Evolutionary conservation across 1,139 yeast species (phyloP), one percentile per base, ranked within the genome.

Genomic region (Pichia inconspicua): DNA sequence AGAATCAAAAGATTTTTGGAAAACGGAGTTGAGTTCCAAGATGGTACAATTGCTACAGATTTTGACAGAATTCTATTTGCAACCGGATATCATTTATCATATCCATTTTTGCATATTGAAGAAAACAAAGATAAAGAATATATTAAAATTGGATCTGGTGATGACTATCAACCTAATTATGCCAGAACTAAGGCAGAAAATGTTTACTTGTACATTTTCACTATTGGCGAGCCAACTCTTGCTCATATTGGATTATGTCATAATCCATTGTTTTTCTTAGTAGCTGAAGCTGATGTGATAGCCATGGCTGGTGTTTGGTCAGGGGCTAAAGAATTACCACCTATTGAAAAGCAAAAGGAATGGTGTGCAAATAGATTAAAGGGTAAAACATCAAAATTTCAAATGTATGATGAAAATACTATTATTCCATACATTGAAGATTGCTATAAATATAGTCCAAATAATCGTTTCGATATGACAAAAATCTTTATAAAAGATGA

Each of bases 281-380:
- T 72, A 4, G 69, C 73, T 39, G 78, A 73, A 54, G 66, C 71
- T 5, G 63, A 66, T 53, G 71, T 74, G 2, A 70, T 74, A 19
- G 74, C 75, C 0, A 61, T 73, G 40, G 75, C 77, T 12, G 77
- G 77, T 9, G 71, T 72, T 5, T 73, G 77, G 76, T 66, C 65
- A 2, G 57, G 57, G 31, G 45, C 47, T 12, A 52, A 49, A 9
- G 19, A 45, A 25, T 51, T 65, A 22, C 66, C 67, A 17, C 37
- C 58, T 5, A 41, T 44, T 9, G 54, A 55, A 25, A 56, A 55
- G 10, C 67, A 63, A 49, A 32, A 44, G 17, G 46, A 55, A 17
- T 57, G 59, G 57, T 52, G 52, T 25, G 41, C 49, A 36, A 47
- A 56, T n/a, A 53, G 58, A 37, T 12, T 36, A 15, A 22, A 14